These are phyloP conservation scores for Entomophthora muscae DNA, from an alignment of 371 early-diverging fungal species.

Conservation along the genomic window DNA sequence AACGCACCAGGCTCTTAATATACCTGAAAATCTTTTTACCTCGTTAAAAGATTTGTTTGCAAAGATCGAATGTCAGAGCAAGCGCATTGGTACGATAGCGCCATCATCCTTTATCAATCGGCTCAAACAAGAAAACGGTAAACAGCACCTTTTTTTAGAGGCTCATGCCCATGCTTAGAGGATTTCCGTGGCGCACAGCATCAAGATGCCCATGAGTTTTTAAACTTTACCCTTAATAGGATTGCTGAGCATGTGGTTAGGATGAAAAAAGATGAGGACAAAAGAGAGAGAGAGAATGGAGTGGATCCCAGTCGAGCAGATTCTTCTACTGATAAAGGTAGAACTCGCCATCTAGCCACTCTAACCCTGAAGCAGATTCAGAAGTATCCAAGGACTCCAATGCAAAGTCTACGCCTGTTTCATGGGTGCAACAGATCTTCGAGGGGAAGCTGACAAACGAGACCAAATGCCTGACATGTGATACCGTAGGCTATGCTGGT, in stretches of 20 bases:
- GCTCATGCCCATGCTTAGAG: slow-evolving; percentile 27
- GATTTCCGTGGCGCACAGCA: slow-evolving; percentile 83
- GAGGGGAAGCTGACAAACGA: slow-evolving; percentile 91
- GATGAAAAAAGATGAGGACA: slow-evolving; percentile 26
- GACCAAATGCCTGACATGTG: slow-evolving; percentile 89
- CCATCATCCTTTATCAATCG: slow-evolving; percentile 73
- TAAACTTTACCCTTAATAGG: slow-evolving; percentile 81
- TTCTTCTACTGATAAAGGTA: slow-evolving; percentile 7
- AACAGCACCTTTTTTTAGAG: slow-evolving; percentile 4
- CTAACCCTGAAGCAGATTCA: background rate
- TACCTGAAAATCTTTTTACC: slow-evolving; percentile 66
- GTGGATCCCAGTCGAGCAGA: slow-evolving; percentile 7
- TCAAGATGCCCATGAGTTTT: slow-evolving; percentile 95
- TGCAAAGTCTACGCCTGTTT: slow-evolving; percentile 15
- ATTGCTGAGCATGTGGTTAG: slow-evolving; percentile 71
- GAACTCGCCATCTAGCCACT: background rate
- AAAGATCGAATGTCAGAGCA: slow-evolving; percentile 61
- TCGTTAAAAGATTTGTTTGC: slow-evolving; percentile 75
- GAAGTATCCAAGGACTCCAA: background rate
- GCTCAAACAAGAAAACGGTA: slow-evolving; percentile 80
- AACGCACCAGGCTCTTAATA: slow-evolving; percentile 25
- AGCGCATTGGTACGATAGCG: slow-evolving; percentile 68
- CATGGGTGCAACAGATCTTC: slow-evolving; percentile 94
- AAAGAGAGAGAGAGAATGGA: slow-evolving; percentile 12
- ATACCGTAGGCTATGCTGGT: slow-evolving; percentile 38